A percentile compares a stretch with the other conserved stretches of the same genome.
phyloP scores from a whole-genome alignment of 176 grass and related monocot species.

The Oryza nivara region DNA sequence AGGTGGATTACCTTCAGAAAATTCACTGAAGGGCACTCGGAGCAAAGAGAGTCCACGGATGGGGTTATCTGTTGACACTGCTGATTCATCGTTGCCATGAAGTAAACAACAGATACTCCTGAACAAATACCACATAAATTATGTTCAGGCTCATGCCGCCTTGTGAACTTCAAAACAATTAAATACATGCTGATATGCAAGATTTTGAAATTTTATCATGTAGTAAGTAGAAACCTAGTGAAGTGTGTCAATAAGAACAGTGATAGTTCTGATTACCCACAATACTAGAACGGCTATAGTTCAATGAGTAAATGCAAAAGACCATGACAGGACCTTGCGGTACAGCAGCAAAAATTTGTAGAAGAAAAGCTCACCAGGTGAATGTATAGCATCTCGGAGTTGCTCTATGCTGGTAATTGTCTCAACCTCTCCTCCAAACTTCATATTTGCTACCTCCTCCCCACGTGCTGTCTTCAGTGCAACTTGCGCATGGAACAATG shows the following conservation, averaged over 20 bases:
- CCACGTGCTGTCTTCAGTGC: slow-evolving; percentile 59
- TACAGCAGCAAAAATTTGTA: neutral
- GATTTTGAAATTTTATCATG: neutral
- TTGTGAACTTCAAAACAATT: neutral
- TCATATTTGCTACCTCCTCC: slow-evolving; percentile 69
- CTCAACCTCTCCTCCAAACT: slow-evolving; percentile 60
- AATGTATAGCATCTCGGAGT: slow-evolving; percentile 57
- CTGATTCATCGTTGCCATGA: slow-evolving; percentile 52
- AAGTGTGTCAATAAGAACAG: slow-evolving; percentile 1
- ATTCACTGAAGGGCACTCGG: slow-evolving; percentile 55
- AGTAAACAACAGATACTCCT: slow-evolving; percentile 68
- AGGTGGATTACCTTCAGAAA: slow-evolving; percentile 73
- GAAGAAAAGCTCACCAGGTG: slow-evolving; percentile 50
- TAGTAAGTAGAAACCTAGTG: neutral
- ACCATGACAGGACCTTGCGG: neutral
- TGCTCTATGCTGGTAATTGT: slow-evolving; percentile 61
- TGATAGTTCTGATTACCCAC: neutral
- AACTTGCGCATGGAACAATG: slow-evolving; percentile 61
- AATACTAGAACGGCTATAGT: neutral
- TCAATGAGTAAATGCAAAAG: neutral
- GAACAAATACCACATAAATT: slow-evolving; percentile 19
- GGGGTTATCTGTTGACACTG: slow-evolving; percentile 53
- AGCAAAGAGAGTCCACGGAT: slow-evolving; percentile 62
- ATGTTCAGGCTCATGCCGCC: neutral
- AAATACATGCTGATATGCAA: slow-evolving; percentile 35